Base-by-base conservation (phyloP, 2,329 filamentous ascomycete species). In the Fusarium nisikadoi region DNA sequence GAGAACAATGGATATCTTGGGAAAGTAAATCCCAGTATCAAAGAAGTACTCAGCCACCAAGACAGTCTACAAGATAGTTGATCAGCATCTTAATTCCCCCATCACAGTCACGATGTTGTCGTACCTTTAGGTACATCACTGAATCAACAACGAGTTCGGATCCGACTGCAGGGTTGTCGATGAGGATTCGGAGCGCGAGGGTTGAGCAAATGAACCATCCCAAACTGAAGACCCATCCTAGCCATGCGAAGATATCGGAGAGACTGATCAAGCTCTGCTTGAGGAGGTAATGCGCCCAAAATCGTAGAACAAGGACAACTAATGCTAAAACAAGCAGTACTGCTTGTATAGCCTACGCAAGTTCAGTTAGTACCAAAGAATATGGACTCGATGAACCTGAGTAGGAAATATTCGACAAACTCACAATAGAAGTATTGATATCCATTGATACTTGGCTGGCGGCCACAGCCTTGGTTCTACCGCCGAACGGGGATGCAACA, bases 131-230 rank as follows among this genome's bases (percentile, higher is more conserved):
- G 11, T 67, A 67, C n/a, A 45, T 35, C 1, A 47, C 62, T 3
- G 56, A 62, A 25, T 67, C 20, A 2, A 67, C 64, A 2, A 53
- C 38, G 4, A 67, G 62, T 10, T 67, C 64, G 0, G 23, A 2
- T 6, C 62, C 65, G 8, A 53, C n/a, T 2, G 64, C 53, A 11
- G 64, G 64, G 16, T 45, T 67, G 3, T 67, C 41, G 13, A 67
- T 67, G 6, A 67, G 46, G 4, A 62, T 62, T n/a, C 17, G 27
- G 2, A 67, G 54, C 12, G 64, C 64, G 6, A 67, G 38, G 7
- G 64, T 67, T 29, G 64, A 67, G 25, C 62, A 67, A n/a, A 67
- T 67, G 4, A 67, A 67, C 64, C 64, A 67, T 27, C 64, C 64
- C 7, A 67, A 27, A 6, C 62, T 67, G 8, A 67, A 67, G 10